Base-by-base conservation (phyloP, 768 basidiomycete species). In the Hericium rajendrae region DNA sequence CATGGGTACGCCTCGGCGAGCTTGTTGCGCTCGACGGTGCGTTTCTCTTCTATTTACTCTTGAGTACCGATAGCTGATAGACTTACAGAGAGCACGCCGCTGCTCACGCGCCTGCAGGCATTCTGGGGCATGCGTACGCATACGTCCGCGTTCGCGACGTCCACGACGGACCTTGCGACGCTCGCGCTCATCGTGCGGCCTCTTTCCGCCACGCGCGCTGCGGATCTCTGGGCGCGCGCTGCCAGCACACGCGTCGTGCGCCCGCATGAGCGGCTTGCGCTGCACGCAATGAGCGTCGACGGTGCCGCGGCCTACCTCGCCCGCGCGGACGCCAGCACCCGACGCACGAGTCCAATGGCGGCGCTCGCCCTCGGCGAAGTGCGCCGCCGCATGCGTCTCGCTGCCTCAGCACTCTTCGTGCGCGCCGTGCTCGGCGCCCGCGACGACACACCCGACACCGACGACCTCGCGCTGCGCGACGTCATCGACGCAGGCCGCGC, bases 321-420 rank as follows among this genome's bases (percentile, higher is more conserved):
- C 2, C 60, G 65, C 59, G 59, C 48, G 48, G 16, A 22, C 48
- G 24, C 18, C 20, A 24, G 12, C 15, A 9, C 24, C 18, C 2
- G 8, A 8, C 22, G 60, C 63, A 64, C 56, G 49, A 69, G 66
- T 15, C 71, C 71, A 3, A 64, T 86, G 8, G 76, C 74, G 28
- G 67, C 77, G 11, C 73, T 91, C 51, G 86, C 78, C 1, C 67
- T 71, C 1, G 66, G 69, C 41, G 65, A 83, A 20, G 74, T 85
- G 15, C 78, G 76, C 49, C 77, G 78, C 53, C 74, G 80, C 3
- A 68, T 86, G 2, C 76, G 75, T 62, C 70, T 69, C 38, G 80
- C 85, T 56, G 73, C 85, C n/a, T n/a, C n/a, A n/a, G 62, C 64
- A 22, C 65, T 85, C 52, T 90, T 90, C 66, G 75, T 85, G 8